Conservation (phyloP, 129 eudicot genomes). For the Calendula officinalis region DNA sequence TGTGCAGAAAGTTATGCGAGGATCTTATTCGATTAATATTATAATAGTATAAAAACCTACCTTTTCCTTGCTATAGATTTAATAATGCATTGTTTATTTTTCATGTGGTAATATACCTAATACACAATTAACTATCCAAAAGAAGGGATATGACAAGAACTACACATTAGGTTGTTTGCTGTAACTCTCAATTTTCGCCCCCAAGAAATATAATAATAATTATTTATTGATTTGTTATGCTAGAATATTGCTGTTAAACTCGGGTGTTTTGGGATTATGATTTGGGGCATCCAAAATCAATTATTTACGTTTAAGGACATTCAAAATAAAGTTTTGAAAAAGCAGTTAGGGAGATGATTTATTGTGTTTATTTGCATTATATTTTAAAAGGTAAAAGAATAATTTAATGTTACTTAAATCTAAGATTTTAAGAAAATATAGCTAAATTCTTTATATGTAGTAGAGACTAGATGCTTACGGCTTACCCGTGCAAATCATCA, state of each 20-base stretch:
- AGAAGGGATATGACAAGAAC: constrained; percentile 2
- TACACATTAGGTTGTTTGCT: constrained; percentile 1
- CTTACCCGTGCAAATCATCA: no score
- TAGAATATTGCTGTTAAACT: background rate
- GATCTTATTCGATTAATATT: background rate
- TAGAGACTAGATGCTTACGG: no score
- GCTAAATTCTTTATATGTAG: no score
- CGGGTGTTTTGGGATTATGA: background rate
- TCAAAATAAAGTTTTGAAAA: no score
- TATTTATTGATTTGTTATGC: background rate
- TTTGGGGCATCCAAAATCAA: background rate
- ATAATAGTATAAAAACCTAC: constrained; percentile 1
- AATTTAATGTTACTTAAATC: no score
- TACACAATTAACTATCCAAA: constrained; percentile 21
- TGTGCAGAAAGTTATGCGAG: background rate
- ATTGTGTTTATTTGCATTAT: no score
- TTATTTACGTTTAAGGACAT: no score
- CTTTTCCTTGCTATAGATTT: constrained; percentile 17
- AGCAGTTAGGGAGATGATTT: no score
- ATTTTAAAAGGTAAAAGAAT: no score
- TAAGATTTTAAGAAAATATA: no score
- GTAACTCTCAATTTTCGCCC: constrained; percentile 8
- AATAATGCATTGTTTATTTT: constrained; percentile 1
- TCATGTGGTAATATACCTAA: constrained; percentile 32
- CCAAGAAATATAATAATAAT: background rate